Evolutionary conservation across 495 filamentous ascomycete genomes (phyloP).

Genomic region (Aspergillus cavernicola): DNA sequence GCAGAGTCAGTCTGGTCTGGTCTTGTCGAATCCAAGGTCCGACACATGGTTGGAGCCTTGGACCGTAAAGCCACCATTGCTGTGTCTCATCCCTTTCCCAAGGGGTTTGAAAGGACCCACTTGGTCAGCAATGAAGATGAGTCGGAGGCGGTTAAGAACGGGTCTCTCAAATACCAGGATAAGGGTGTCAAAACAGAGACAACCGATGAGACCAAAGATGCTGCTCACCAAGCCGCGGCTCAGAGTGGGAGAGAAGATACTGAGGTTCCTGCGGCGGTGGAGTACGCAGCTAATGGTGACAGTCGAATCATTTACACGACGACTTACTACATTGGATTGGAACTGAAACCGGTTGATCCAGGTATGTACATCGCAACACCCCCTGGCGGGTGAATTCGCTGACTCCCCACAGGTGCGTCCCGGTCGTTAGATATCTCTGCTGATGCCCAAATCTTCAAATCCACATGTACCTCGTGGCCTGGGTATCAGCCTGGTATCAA

Average conservation of each 20-base stretch:
- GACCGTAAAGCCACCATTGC: constrained; percentile 70
- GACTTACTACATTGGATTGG: constrained; percentile 84
- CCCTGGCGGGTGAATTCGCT: constrained; percentile 17
- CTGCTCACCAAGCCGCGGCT: constrained; percentile 48
- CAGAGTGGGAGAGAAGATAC: constrained; percentile 46
- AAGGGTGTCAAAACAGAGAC: constrained; percentile 57
- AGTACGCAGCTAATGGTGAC: constrained; percentile 34
- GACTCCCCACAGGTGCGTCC: constrained; percentile 39
- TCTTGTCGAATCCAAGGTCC: constrained; percentile 86
- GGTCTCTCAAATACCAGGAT: constrained; percentile 65
- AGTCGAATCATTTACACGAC: constrained; percentile 68
- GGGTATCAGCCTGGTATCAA: constrained; percentile 62
- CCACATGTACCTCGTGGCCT: constrained; percentile 60
- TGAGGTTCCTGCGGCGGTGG: constrained; percentile 39
- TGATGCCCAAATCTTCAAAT: constrained; percentile 72
- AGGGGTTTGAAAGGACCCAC: constrained; percentile 82
- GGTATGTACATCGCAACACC: constrained; percentile 20
- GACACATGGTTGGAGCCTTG: constrained; percentile 74
- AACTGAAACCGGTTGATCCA: constrained; percentile 45
- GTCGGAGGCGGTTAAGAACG: constrained; percentile 63
- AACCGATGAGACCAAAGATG: constrained; percentile 54
- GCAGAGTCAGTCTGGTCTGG: constrained; percentile 85
- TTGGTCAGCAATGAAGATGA: constrained; percentile 67
- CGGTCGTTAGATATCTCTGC: constrained; percentile 61
- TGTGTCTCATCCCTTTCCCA: constrained; percentile 87